Conservation (phyloP, 306 rosid genomes). For the Sindora glabra region DNA sequence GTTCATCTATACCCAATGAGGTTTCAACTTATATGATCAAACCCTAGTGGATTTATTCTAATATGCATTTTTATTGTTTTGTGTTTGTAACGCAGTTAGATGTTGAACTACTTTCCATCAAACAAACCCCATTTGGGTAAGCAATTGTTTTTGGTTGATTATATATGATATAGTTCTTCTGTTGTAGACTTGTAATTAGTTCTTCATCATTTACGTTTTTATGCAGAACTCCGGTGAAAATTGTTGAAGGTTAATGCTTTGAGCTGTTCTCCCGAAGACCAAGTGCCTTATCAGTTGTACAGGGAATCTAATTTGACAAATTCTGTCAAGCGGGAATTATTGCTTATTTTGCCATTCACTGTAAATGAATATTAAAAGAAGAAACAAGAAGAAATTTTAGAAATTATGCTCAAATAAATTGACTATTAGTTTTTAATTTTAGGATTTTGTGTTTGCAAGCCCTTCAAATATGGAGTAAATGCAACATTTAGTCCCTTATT, state of each 20-base stretch:
- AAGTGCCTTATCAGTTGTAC: neutral
- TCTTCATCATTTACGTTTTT: too few relatives aligned
- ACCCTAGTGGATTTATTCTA: neutral
- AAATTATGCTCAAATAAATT: neutral
- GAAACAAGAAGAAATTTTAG: neutral
- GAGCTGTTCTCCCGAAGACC: constrained; percentile 2
- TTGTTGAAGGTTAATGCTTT: constrained; percentile 63
- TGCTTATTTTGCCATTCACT: neutral
- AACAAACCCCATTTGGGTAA: constrained; percentile 95
- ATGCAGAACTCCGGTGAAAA: constrained; percentile 72
- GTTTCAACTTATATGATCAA: constrained; percentile 1
- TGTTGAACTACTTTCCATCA: constrained; percentile 77
- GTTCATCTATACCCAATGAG: neutral
- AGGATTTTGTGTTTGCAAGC: neutral
- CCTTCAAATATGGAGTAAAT: neutral
- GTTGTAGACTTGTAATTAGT: constrained; percentile 10
- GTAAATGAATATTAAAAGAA: neutral
- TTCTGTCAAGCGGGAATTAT: neutral
- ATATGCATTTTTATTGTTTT: constrained; percentile 17
- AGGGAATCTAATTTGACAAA: neutral
- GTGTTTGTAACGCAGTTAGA: constrained; percentile 53
- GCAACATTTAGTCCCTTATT: too few relatives aligned
- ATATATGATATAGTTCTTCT: neutral
- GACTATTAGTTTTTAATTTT: neutral
- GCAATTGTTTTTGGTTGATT: constrained; percentile 10